Evolutionary conservation across 129 eudicot genomes (phyloP), one percentile per base, ranked within the genome.

Genomic region (Apium graveolens): DNA sequence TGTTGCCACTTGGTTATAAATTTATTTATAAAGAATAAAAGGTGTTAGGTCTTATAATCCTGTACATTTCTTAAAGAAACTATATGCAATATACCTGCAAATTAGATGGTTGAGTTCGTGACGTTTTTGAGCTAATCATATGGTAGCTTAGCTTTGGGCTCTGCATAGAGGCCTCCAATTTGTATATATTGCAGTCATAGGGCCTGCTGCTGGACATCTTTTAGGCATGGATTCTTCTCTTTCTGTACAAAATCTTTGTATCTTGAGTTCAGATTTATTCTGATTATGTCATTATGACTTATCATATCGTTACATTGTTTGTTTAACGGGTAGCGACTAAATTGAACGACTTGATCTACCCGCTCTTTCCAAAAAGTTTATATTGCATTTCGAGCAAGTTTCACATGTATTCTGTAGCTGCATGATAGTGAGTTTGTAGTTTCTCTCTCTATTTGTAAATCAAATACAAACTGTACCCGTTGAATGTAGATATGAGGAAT

Each of bases 401-500:
- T 51, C 32, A 20, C 79, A 10, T 49, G 42, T 45, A 55, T 34
- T 21, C 14, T 75, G 16, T 75, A 34, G 27, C 7, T 75, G 44
- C 21, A 57, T 44, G 57, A n/a, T 31, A 46, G 2, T 12, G 68
- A 39, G 14, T 24, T 27, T 3, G 29, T 80, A 16, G 24, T 7
- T 69, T 57, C 63, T 45, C 48, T 31, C 35, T 17, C 82, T 75
- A 75, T n/a, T 31, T 60, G 68, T 12, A n/a, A 60, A 60, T 3
- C 11, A 29, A 31, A 66, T 38, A 12, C 26, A n/a, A 60, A n/a
- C 32, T 26, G 26, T 60, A 60, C 21, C 32, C 11, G 66, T 16
- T 60, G 26, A n/a, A 60, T 66, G 72, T 66, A 95, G 98, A 89
- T 94, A 95, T 80, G 98, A 91, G 76, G 97, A 91, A 81, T 87